phyloP scores from a whole-genome alignment of 1,139 yeast species.

The Candida sojae region DNA sequence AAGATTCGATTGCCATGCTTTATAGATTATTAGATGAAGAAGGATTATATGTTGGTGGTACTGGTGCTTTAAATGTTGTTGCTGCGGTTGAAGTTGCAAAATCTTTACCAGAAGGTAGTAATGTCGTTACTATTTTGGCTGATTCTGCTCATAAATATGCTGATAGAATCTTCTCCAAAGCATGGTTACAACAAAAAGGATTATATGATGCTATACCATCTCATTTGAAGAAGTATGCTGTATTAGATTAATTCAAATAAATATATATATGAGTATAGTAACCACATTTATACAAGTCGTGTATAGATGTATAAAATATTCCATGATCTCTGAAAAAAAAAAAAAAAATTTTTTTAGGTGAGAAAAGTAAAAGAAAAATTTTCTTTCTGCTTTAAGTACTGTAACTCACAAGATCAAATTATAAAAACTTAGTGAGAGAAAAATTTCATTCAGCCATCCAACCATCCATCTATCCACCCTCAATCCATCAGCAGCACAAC shows the following conservation, averaged over 20 bases:
- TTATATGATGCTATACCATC: constrained; percentile 69
- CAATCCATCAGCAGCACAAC: no score
- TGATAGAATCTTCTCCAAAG: constrained; percentile 72
- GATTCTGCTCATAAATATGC: constrained; percentile 90
- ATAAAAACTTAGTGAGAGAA: no score
- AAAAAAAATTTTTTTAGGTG: constrained; percentile 1
- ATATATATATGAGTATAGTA: no score
- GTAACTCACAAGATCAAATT: not conserved
- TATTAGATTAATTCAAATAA: constrained; percentile 24
- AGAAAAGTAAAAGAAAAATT: not conserved
- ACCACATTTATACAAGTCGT: not conserved
- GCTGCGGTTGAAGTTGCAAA: constrained; percentile 78
- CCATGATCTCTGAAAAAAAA: not conserved
- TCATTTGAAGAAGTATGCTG: constrained; percentile 65
- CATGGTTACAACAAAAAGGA: constrained; percentile 74
- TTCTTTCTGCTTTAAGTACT: no score
- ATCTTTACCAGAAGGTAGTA: constrained; percentile 75
- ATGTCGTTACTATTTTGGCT: constrained; percentile 81
- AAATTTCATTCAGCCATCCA: not conserved
- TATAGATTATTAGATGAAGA: constrained; percentile 83
- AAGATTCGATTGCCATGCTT: constrained; percentile 75
- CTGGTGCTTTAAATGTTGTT: constrained; percentile 79
- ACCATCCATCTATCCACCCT: no score
- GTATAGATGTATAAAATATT: not conserved
- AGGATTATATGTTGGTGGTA: constrained; percentile 89